Evolutionary conservation across 2,329 filamentous ascomycete species (phyloP), one percentile per base, ranked within the genome.

Genomic region (Botryotinia convoluta): DNA sequence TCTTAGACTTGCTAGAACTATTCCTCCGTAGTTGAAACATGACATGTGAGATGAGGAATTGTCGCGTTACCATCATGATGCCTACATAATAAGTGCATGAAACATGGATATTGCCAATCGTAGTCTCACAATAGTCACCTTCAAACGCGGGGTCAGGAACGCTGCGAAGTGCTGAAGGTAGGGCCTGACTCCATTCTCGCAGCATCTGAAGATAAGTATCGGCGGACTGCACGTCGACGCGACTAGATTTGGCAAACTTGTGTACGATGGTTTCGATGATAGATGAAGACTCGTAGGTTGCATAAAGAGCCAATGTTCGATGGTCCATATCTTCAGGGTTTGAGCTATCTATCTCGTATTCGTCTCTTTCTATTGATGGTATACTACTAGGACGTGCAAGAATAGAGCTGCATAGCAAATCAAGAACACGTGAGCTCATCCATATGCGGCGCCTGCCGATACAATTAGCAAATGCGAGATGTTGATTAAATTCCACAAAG

Each of bases 401-500:
- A 39, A 68, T 68, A 45, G 64, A 51, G 35, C 64, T 68, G 26
- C 64, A 68, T 12, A 68, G 37, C 26, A 68, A n/a, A 68, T 68
- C 64, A 54, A 68, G 64, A 54, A 68, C 64, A n/a, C 64, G 64
- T 22, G 45, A 54, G 64, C 64, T 68, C 64, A 68, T 68, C 64
- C 64, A 68, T 39, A 68, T 68, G n/a, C 64, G 64, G 35, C 64
- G 64, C 26, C 64, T 68, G 32, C 26, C 45, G 20, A n/a, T 14
- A 29, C 16, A 54, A 14, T 68, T 39, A 68, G 64, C 35, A n/a
- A 39, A 39, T 14, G 44, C 4, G 16, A 22, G 37, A 29, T 37
- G n/a, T n/a, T n/a, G n/a, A n/a, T n/a, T n/a, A n/a, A n/a, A 54
- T 8, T 29, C 12, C 26, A n/a, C 14, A 20, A 22, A 39, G 29